Evolutionary conservation across 306 rosid genomes (phyloP), one percentile per base, ranked within the genome.

Genomic region (Macrotyloma uniflorum): DNA sequence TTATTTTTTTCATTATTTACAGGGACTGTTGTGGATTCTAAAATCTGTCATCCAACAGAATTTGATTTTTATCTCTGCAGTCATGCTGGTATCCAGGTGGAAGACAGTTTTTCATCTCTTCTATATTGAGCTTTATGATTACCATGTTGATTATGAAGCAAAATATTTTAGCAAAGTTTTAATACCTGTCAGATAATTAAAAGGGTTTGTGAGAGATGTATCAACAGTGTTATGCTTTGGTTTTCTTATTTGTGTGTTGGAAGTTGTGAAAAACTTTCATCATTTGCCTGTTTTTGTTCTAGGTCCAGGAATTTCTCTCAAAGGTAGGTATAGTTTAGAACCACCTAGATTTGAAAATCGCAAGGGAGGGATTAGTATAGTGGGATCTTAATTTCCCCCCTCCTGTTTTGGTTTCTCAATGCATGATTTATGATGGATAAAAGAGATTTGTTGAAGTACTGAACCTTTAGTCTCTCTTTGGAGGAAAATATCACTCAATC

Each of bases 1-100:
- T 9, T 23, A 23, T 38, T 50, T 6, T 70, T 24, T 50, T 50
- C 5, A 11, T 57, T 50, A 7, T 66, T 70, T 63, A 23, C 88
- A 94, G 98, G 98, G 57, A 94, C 98, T 0, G 98, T 94, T 9
- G 98, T 94, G 9, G 98, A 94, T 87, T 88, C 98, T 2, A 91
- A 89, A 49, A 94, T 94, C 59, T 94, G 98, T 77, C 98, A 94
- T 68, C 98, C 98, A 6, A 92, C 97, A 1, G 98, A 94, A 82
- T 94, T 94, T 77, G 98, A 94, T 70, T 94, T 94, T 77, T 94
- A 92, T 55, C 93, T 94, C 3, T 94, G 98, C 68, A 92, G 97
- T 65, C 98, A 94, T 71, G 98, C 98, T 19, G 98, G 98, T 79
- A 92, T 92, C 38, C 97, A 94, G 97, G 98, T 88, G 19, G 45